Base-by-base conservation (phyloP, 2,329 filamentous ascomycete genomes). In the Phoma sp. region DNA sequence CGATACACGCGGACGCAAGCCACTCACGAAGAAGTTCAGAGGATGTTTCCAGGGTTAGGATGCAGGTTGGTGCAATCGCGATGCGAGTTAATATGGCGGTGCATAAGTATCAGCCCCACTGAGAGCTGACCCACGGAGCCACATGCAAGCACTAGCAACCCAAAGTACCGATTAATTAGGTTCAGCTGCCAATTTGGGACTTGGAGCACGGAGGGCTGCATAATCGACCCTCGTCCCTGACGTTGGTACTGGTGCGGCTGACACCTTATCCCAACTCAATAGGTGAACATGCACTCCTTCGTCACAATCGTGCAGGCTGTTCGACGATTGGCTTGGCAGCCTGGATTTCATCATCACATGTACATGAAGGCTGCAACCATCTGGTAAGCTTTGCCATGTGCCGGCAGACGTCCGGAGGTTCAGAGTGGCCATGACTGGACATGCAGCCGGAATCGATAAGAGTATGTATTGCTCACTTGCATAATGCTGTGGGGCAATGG, bases 381-480 rank as follows among this genome's bases (percentile, higher is more conserved):
- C 26, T 20, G 26, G 47, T 38, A 26, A 10, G 20, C 32, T 26
- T 38, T 18, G 33, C 20, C 32, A 7, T 21, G 33, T 53, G 38
- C 43, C 37, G 50, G 43, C 43, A 53, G 38, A 47, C 38, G 34
- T 29, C 18, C 38, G 50, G 15, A 42, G 32, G 11, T 23, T 43
- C 33, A 40, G 30, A 37, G 15, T 42, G 25, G 32, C 50, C 43
- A 53, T 40, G 50, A 42, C 38, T 23, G 18, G 30, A 15, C 36
- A 25, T 46, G 37, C 32, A 52, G 50, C 50, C 49, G 50, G 38
- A 47, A 53, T 47, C 50, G 32, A 53, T 53, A 47, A 33, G 25
- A 42, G 23, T 12, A 38, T 47, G 38, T 40, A 53, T 53, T 47
- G 50, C 50, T 53, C 32, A 53, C 50, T 47, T 53, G 43, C 50